Percentiles rank a stretch among this genome's conserved stretches.
These are phyloP conservation scores for Colletotrichum phormii DNA, from an alignment of 2,329 filamentous ascomycete species.

Conservation along the genomic window DNA sequence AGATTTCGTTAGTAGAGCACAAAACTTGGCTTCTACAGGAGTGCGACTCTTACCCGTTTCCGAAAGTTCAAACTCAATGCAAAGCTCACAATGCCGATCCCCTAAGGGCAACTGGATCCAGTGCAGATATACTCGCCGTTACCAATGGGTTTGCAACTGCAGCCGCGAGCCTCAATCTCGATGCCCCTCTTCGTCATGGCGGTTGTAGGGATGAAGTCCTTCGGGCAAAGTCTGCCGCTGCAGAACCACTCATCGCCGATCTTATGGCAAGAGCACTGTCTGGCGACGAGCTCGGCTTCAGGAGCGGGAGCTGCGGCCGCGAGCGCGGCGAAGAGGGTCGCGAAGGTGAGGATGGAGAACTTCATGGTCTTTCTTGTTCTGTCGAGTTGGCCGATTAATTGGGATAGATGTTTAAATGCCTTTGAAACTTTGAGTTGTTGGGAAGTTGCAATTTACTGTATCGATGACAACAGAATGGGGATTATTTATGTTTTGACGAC, in stretches of 20 bases:
- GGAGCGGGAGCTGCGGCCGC: slow-evolving; percentile 1
- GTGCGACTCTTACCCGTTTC: background rate
- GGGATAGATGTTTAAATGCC: background rate
- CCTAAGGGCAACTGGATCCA: background rate
- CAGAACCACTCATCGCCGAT: slow-evolving; percentile 5
- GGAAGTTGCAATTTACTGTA: background rate
- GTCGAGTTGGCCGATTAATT: background rate
- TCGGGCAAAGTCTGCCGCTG: slow-evolving; percentile 7
- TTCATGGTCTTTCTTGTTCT: slow-evolving; percentile 3
- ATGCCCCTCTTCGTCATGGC: background rate
- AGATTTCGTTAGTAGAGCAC: background rate
- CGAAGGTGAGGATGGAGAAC: slow-evolving; percentile 11
- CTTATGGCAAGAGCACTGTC: slow-evolving; percentile 19
- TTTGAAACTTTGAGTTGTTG: background rate
- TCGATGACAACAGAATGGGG: background rate
- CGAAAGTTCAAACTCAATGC: background rate
- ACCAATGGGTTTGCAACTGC: background rate
- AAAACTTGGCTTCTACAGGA: background rate
- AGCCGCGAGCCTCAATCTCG: background rate
- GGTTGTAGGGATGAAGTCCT: background rate
- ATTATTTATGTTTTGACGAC: background rate
- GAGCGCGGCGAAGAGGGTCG: slow-evolving; percentile 4
- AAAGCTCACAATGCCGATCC: background rate
- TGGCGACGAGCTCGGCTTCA: slow-evolving; percentile 1
- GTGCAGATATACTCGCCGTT: background rate